These are phyloP conservation scores for Nasturtium officinale DNA, from an alignment of 345 rosid genomes.

Conservation along the genomic window DNA sequence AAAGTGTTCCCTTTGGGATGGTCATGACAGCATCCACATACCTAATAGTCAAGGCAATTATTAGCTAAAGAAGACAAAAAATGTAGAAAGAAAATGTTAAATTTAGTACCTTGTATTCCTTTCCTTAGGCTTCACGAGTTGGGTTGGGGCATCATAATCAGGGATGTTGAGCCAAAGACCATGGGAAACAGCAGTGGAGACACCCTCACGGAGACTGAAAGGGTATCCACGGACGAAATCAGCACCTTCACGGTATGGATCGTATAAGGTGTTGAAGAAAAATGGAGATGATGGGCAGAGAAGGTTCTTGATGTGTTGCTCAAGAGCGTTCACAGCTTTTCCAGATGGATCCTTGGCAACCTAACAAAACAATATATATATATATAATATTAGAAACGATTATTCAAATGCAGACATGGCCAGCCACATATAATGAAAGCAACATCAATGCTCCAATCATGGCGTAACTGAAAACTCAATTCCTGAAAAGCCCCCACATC, in stretches of 20 bases:
- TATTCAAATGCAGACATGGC: conserved; percentile 2
- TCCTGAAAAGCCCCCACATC: conserved; percentile 13
- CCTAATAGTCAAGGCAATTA: conserved; percentile 43
- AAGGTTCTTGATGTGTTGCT: conserved; percentile 89
- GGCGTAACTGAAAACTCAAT: conserved; percentile 32
- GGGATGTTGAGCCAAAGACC: conserved; percentile 98
- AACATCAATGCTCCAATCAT: conserved; percentile 37
- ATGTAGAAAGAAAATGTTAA: not conserved
- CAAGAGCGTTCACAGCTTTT: conserved; percentile 83
- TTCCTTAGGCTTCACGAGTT: conserved; percentile 90
- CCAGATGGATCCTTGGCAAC: conserved; percentile 88
- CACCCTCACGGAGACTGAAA: conserved; percentile 94
- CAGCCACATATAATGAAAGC: conserved; percentile 15
- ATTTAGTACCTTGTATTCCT: conserved; percentile 68
- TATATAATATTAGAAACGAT: not conserved
- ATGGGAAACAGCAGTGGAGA: conserved; percentile 78
- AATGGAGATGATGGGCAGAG: conserved; percentile 75
- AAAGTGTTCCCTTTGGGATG: conserved; percentile 94
- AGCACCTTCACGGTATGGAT: conserved; percentile 81
- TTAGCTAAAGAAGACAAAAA: conserved; percentile 3
- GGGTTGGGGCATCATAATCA: conserved; percentile 93
- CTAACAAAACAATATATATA: conserved; percentile 36
- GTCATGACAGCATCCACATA: conserved; percentile 89
- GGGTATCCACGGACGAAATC: conserved; percentile 96
- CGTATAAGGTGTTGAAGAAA: conserved; percentile 90